Evolutionary conservation across 2,329 filamentous ascomycete genomes (phyloP).

Genomic region (Pseudocercospora vitis): DNA sequence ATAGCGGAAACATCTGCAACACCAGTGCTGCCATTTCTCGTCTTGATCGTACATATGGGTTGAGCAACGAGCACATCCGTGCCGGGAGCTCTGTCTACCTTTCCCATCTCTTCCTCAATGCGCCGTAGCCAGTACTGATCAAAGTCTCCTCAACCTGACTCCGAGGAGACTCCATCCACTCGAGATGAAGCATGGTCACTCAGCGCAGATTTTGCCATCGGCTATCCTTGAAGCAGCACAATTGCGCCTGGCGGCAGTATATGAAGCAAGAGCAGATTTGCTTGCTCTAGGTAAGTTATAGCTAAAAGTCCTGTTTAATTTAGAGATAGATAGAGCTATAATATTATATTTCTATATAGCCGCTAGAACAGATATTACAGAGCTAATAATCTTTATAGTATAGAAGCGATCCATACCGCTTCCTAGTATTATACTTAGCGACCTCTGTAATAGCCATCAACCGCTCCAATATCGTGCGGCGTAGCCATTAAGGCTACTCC

Average conservation of each 20-base stretch:
- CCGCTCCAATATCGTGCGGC: too few species aligned
- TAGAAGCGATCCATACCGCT: too few species aligned
- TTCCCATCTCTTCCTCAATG: conserved; percentile 50
- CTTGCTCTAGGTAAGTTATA: conserved; percentile 50
- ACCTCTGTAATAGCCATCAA: too few species aligned
- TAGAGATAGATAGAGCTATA: too few species aligned
- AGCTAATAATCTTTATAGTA: too few species aligned
- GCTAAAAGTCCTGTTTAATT: too few species aligned
- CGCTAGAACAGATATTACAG: too few species aligned
- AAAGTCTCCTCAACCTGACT: conserved; percentile 51
- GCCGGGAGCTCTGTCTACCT: conserved; percentile 47
- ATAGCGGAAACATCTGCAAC: conserved; percentile 42
- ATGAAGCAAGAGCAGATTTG: conserved; percentile 54
- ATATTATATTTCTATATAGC: too few species aligned
- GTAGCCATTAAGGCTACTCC: too few species aligned
- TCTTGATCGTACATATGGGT: conserved; percentile 41
- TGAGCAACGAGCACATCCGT: conserved; percentile 54
- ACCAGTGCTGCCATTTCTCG: conserved; percentile 35
- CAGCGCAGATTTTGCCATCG: conserved; percentile 44
- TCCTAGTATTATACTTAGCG: too few species aligned
- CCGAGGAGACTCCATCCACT: conserved; percentile 43
- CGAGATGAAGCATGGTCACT: conserved; percentile 40
- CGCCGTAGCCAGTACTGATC: conserved; percentile 54
- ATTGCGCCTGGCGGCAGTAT: conserved; percentile 50
- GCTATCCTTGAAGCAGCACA: conserved; percentile 41